phyloP scores from a whole-genome alignment of 78 protist genomes.

The Emiliania huxleyi region DNA sequence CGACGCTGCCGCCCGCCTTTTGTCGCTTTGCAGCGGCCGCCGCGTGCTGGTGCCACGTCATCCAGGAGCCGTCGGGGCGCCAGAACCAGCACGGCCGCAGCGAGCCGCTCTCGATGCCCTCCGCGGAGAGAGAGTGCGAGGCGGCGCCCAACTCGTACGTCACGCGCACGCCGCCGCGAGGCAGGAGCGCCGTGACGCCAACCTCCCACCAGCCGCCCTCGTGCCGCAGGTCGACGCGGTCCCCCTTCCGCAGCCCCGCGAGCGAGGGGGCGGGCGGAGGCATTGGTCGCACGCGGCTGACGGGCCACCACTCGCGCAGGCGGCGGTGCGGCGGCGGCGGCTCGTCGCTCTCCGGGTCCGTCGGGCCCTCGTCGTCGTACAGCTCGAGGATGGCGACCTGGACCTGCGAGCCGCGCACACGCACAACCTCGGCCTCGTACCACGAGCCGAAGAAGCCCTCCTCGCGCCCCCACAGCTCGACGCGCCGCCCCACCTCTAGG shows the following conservation, averaged over 20 bases:
- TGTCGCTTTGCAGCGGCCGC: too few species aligned
- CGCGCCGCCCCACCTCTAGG: background rate
- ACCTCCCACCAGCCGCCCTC: background rate
- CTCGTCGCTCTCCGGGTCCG: background rate
- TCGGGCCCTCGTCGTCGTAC: background rate
- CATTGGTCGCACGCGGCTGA: background rate
- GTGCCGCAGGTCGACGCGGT: background rate
- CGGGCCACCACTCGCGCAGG: background rate
- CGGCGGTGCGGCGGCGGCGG: background rate
- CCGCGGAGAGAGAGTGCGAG: background rate
- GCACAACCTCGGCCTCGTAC: background rate
- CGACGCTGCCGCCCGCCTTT: too few species aligned
- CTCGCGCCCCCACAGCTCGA: background rate
- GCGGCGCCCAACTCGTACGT: background rate
- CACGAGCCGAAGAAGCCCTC: background rate
- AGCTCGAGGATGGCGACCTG: background rate
- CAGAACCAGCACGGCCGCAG: background rate
- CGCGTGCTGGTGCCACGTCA: background rate
- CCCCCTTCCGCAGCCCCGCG: background rate
- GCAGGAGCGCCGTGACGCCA: background rate
- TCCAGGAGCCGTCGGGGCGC: background rate
- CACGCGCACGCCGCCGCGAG: background rate
- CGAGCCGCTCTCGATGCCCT: background rate
- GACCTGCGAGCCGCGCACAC: background rate
- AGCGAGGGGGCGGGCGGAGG: background rate